phyloP scores from a whole-genome alignment of 352 stramenopile species.

The Pythium pectinolyticum region DNA sequence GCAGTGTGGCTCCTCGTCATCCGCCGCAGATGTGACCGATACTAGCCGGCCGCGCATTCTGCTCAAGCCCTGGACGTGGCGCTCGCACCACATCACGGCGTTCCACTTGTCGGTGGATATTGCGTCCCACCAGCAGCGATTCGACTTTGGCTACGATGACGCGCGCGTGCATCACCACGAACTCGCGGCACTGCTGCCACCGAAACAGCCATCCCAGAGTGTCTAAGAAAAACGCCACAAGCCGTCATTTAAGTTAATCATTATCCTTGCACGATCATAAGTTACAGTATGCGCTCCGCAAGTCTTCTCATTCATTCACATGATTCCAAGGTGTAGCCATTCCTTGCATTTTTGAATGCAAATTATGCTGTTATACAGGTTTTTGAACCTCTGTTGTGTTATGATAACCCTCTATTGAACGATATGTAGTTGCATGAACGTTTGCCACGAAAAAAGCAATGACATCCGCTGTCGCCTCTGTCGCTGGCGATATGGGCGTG shows the following conservation, averaged over 20 bases:
- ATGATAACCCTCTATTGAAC: too few relatives aligned
- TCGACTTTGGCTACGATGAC: constrained; percentile 64
- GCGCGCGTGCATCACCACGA: constrained; percentile 53
- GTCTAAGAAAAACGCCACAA: neutral
- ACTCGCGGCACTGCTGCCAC: constrained; percentile 40
- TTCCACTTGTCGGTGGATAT: constrained; percentile 68
- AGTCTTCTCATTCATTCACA: too few relatives aligned
- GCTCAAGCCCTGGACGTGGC: constrained; percentile 67
- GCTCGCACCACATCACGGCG: constrained; percentile 42
- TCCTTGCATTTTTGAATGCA: too few relatives aligned
- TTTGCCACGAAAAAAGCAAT: too few relatives aligned
- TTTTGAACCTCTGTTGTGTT: too few relatives aligned
- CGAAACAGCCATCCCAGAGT: constrained; percentile 19
- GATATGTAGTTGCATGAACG: too few relatives aligned
- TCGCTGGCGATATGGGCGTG: neutral
- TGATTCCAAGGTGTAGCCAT: too few relatives aligned
- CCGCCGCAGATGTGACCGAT: constrained; percentile 10
- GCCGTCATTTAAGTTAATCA: constrained; percentile 8
- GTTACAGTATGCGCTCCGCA: too few relatives aligned
- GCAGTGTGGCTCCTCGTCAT: constrained; percentile 12
- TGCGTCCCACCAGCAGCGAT: constrained; percentile 47
- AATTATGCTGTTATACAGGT: too few relatives aligned
- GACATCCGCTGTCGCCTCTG: neutral
- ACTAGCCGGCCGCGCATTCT: constrained; percentile 38
- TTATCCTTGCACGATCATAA: too few relatives aligned